Conservation (phyloP, 768 basidiomycete species). For the Amanita muscaria region DNA sequence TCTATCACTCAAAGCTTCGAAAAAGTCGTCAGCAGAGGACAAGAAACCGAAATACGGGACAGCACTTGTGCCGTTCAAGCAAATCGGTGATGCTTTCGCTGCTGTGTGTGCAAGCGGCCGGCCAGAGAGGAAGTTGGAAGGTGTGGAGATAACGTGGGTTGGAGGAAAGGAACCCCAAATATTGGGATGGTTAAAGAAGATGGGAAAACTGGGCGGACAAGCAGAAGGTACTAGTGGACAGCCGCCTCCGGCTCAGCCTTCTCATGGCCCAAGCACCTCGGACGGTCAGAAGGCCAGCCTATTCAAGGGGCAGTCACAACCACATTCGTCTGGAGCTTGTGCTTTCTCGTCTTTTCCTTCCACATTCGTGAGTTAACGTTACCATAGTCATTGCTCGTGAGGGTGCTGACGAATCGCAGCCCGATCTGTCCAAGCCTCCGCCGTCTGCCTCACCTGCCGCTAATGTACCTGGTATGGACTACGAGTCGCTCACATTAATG, state of each 20-base stretch:
- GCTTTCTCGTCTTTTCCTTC: conserved; percentile 59
- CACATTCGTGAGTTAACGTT: conserved; percentile 38
- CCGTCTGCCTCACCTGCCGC: conserved; percentile 13
- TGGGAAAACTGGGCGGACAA: conserved; percentile 47
- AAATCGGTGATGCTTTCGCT: conserved; percentile 68
- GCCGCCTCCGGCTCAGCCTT: conserved; percentile 11
- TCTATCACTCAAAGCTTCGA: conserved; percentile 53
- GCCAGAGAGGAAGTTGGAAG: conserved; percentile 43
- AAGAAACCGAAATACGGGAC: conserved; percentile 59
- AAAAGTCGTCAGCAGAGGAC: conserved; percentile 33
- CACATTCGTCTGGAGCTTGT: conserved; percentile 15
- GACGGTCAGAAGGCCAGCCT: conserved; percentile 15
- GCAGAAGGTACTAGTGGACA: neutral
- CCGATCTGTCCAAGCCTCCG: conserved; percentile 21
- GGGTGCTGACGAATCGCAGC: no score
- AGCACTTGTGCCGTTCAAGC: conserved; percentile 69
- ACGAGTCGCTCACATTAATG: conserved; percentile 73
- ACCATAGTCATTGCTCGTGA: no score
- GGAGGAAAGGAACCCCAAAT: conserved; percentile 68
- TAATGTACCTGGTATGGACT: conserved; percentile 46
- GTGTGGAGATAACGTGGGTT: conserved; percentile 67
- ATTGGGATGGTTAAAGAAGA: conserved; percentile 63
- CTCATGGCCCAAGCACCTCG: conserved; percentile 1
- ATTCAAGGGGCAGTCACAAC: conserved; percentile 23
- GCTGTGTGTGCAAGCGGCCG: conserved; percentile 55